These are phyloP conservation scores for Verticillium nonalfalfae DNA, from an alignment of 2,329 filamentous ascomycete species.

Conservation along the genomic window DNA sequence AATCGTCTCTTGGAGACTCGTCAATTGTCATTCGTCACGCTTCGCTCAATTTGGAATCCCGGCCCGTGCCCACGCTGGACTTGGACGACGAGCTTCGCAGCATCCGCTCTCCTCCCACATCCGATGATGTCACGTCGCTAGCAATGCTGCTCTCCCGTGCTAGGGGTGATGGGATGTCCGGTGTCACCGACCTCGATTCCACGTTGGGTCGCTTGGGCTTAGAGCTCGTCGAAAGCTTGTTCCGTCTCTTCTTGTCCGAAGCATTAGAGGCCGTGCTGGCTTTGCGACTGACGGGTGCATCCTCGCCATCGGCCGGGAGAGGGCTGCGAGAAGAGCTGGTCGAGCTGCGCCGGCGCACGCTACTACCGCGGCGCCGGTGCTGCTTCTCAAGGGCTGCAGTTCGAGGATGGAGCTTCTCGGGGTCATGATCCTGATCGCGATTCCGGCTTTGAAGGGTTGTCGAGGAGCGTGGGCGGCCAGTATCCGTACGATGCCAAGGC, in stretches of 20 bases:
- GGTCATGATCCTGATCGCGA: conserved; percentile 1
- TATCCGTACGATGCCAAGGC: conserved; percentile 47
- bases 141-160: conserved; percentile 38
- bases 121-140: conserved; percentile 7
- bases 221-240: conserved; percentile 32
- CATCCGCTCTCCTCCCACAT: conserved; percentile 1
- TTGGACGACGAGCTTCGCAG: neutral
- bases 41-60: neutral
- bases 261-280: conserved; percentile 39
- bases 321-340: conserved; percentile 43
- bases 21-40: neutral
- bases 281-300: conserved; percentile 31
- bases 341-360: conserved; percentile 46
- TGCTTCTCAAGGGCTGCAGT: conserved; percentile 37
- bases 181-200: conserved; percentile 47
- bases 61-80: neutral
- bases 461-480: conserved; percentile 10
- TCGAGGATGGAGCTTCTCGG: conserved; percentile 24
- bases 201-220: conserved; percentile 35
- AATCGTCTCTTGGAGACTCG: neutral
- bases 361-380: conserved; percentile 39
- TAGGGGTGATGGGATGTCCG: conserved; percentile 47
- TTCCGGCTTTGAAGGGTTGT: conserved; percentile 23
- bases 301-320: conserved; percentile 40
- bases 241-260: conserved; percentile 47